Base-by-base conservation (phyloP, 2,329 filamentous ascomycete genomes). In the Clarireedia paspali region DNA sequence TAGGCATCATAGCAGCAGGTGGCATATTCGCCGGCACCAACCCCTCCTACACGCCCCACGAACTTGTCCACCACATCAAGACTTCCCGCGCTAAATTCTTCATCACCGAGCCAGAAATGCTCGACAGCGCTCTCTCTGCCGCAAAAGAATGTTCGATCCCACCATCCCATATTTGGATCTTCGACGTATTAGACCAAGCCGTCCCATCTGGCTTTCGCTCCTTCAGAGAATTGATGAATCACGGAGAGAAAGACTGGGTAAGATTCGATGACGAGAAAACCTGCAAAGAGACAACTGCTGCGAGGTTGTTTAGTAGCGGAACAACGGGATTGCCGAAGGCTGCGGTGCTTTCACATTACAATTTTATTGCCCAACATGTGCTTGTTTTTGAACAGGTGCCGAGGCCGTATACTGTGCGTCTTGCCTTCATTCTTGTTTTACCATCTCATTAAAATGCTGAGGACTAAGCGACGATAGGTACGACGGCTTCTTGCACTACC, bases 271-370 rank as follows among this genome's bases (percentile, higher is more conserved):
- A 64, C 39, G 52, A 62, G 48, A 60, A 58, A 20, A 60, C 57
- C 0, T 57, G 60, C 3, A 64, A 62, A 15, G 62, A 76, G 59
- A 75, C 66, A 0, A 63, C 64, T 65, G 10, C 73, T 73, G 7
- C 78, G 72, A 58, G 74, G 76, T 36, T 74, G 69, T 67, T 66
- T 40, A 52, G 71, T 67, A 45, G 77, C 79, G 58, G 66, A 71
- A 54, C 83, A 83, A 71, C 90, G 82, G 87, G 82, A 76, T 61
- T 71, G 6, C 72, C 73, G 2, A 75, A 75, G 62, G 69, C 74
- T 53, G 73, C 70, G 6, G 63, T 66, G 10, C 54, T 73, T 6
- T 68, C 68, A 10, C 72, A 75, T 57, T 57, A 64, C 34, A 67
- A 70, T 47, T 58, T 72, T 12, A 63, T 73, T 52, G 57, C 65